phyloP scores from a whole-genome alignment of 2,329 filamentous ascomycete genomes.

The Cordyceps cateniannulata region DNA sequence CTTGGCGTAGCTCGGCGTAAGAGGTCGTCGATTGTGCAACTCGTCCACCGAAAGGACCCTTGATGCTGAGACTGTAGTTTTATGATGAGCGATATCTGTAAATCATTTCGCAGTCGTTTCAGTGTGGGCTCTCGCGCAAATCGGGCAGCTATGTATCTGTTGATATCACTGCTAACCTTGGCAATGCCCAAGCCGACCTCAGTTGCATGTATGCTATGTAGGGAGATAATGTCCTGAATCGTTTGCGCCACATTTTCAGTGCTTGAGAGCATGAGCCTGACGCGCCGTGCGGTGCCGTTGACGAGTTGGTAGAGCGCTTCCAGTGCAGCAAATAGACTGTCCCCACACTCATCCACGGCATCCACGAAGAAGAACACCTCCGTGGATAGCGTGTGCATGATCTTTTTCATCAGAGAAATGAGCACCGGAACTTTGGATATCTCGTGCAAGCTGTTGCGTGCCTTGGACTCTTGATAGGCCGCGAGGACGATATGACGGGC shows the following conservation, averaged over 20 bases:
- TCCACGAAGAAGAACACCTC: neutral
- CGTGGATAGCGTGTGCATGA: neutral
- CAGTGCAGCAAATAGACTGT: neutral
- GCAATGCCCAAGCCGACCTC: neutral
- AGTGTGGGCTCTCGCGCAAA: neutral
- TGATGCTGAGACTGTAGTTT: conserved; percentile 4
- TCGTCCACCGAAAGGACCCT: conserved; percentile 9
- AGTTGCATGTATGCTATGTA: neutral
- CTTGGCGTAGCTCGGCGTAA: neutral
- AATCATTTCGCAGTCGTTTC: neutral
- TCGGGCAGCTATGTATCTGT: neutral
- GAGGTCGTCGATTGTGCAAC: conserved; percentile 9
- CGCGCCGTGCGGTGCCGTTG: neutral
- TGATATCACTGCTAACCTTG: conserved; percentile 1
- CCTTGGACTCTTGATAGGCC: neutral
- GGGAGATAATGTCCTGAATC: neutral
- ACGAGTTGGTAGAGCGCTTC: neutral
- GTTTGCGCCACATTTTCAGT: neutral
- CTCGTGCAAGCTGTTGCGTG: neutral
- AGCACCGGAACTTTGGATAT: neutral
- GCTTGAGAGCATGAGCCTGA: neutral
- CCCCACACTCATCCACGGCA: neutral
- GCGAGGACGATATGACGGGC: neutral
- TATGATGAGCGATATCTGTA: neutral
- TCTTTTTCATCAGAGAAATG: neutral